phyloP scores from a whole-genome alignment of 208 protist genomes.

The Naegleria fowleri region DNA sequence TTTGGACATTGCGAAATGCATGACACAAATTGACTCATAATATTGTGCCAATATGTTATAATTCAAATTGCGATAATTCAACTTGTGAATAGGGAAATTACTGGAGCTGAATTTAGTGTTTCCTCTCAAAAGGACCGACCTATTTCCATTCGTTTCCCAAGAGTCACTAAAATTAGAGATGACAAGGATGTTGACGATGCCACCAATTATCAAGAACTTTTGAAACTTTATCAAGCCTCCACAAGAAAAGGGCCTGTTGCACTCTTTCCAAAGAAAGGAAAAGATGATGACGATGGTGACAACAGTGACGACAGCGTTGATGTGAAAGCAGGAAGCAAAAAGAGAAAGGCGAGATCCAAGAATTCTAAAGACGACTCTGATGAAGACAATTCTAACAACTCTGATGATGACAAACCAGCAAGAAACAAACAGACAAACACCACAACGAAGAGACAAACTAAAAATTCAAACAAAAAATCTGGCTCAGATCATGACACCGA shows the following conservation, averaged over 20 bases:
- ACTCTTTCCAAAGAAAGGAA: background rate
- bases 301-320: slow-evolving; percentile 37
- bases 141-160: slow-evolving; percentile 65
- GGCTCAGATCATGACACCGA: background rate
- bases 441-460: background rate
- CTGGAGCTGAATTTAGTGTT: slow-evolving; percentile 58
- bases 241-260: background rate
- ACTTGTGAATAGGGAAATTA: slow-evolving; percentile 55
- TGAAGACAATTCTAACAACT: background rate
- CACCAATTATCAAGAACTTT: slow-evolving; percentile 57
- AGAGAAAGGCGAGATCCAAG: background rate
- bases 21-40: too few species aligned
- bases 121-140: slow-evolving; percentile 47
- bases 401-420: background rate
- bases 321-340: slow-evolving; percentile 39
- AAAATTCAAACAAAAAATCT: background rate
- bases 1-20: too few species aligned
- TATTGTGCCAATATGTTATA: too few species aligned
- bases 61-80: too few species aligned
- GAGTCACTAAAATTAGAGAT: slow-evolving; percentile 55
- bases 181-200: slow-evolving; percentile 61
- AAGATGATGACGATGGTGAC: slow-evolving; percentile 31
- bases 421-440: background rate
- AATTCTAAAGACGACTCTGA: background rate
- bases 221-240: slow-evolving; percentile 42